Evolutionary conservation across 768 basidiomycete species (phyloP).

Genomic region (Crepidotus variabilis): DNA sequence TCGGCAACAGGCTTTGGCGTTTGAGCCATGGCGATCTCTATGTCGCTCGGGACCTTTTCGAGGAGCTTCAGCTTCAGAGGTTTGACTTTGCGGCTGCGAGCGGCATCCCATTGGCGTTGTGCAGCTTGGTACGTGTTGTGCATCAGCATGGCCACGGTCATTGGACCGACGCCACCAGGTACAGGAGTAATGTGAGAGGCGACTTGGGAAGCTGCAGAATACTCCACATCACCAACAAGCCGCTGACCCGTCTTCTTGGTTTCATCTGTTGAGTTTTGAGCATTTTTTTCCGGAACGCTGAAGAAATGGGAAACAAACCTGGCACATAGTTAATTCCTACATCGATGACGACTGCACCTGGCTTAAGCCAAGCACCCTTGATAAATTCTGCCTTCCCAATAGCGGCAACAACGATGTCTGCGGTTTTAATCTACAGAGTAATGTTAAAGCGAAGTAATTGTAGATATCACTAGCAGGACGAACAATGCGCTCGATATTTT

Average conservation of each 20-base stretch:
- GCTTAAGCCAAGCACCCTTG: slow-evolving; percentile 93
- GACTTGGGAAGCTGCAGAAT: slow-evolving; percentile 63
- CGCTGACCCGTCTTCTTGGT: slow-evolving; percentile 95
- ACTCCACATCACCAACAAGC: slow-evolving; percentile 95
- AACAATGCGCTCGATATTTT: slow-evolving; percentile 76
- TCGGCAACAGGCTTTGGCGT: slow-evolving; percentile 84
- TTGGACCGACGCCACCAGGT: slow-evolving; percentile 98
- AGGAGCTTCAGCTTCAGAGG: slow-evolving; percentile 78
- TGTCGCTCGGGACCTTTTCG: slow-evolving; percentile 91
- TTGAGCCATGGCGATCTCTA: slow-evolving; percentile 94
- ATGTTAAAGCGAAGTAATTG: neutral
- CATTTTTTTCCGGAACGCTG: neutral
- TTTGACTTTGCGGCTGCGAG: slow-evolving; percentile 62
- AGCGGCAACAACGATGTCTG: slow-evolving; percentile 95
- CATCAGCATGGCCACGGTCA: slow-evolving; percentile 99
- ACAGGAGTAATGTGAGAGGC: slow-evolving; percentile 96
- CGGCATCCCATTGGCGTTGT: slow-evolving; percentile 71
- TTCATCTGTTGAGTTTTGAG: slow-evolving; percentile 45
- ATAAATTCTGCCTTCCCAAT: slow-evolving; percentile 91
- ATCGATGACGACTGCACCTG: slow-evolving; percentile 93
- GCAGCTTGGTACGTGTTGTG: slow-evolving; percentile 87
- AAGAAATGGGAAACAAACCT: slow-evolving; percentile 40
- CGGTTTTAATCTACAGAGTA: slow-evolving; percentile 61
- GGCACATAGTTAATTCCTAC: slow-evolving; percentile 97
- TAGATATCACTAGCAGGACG: slow-evolving; percentile 20